Percentiles rank a stretch among this genome's conserved stretches.
Evolutionary conservation across 768 basidiomycete genomes (phyloP).

Genomic region (Pisolithus albus): DNA sequence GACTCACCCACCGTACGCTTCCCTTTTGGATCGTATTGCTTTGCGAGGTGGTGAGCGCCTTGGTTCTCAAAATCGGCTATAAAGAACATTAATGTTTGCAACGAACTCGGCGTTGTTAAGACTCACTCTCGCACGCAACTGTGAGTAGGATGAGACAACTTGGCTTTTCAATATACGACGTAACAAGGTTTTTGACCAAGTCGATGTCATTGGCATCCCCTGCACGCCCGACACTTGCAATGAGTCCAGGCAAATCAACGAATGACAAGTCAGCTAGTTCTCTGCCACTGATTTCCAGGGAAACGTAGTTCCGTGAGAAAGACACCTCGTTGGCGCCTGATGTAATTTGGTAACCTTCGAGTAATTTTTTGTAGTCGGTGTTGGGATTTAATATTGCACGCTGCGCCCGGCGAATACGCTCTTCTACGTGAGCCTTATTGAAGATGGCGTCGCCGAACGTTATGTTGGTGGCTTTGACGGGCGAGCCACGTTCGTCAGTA

Average conservation of each 20-base stretch:
- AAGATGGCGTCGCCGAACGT: slow-evolving; percentile 44
- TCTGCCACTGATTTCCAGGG: slow-evolving; percentile 51
- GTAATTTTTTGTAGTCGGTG: slow-evolving; percentile 10
- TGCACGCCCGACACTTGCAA: slow-evolving; percentile 44
- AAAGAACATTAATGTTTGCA: slow-evolving; percentile 23
- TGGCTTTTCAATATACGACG: slow-evolving; percentile 45
- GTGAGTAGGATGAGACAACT: slow-evolving; percentile 68
- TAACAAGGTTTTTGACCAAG: no score
- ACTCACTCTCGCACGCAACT: slow-evolving; percentile 38
- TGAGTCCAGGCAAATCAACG: slow-evolving; percentile 59
- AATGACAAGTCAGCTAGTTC: slow-evolving; percentile 61
- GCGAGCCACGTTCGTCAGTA: slow-evolving; percentile 33
- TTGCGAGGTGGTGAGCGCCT: slow-evolving; percentile 61
- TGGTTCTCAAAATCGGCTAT: slow-evolving; percentile 80
- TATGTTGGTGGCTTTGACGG: slow-evolving; percentile 31
- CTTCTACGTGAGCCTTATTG: slow-evolving; percentile 51
- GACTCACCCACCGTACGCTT: slow-evolving; percentile 61
- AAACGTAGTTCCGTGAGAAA: slow-evolving; percentile 54
- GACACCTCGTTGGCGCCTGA: slow-evolving; percentile 16
- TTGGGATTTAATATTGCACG: slow-evolving; percentile 58
- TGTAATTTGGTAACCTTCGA: slow-evolving; percentile 3
- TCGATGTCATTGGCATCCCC: slow-evolving; percentile 52
- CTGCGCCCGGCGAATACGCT: slow-evolving; percentile 60
- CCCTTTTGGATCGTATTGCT: slow-evolving; percentile 52
- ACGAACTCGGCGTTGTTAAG: not conserved